phyloP scores from a whole-genome alignment of 805 yeast species.

The Candida ascalaphidarum region DNA sequence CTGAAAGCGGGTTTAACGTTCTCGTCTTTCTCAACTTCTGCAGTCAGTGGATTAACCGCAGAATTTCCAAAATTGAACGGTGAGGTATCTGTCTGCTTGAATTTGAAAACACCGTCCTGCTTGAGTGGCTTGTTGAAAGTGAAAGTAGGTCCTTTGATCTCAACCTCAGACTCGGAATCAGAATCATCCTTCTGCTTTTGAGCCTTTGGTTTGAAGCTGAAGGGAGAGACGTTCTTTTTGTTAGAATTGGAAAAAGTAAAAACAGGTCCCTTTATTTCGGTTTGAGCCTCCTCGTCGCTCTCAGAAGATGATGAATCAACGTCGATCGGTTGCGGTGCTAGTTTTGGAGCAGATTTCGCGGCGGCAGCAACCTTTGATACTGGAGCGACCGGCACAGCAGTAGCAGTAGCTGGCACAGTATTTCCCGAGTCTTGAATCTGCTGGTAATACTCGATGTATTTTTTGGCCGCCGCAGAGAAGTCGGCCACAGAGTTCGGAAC shows the following conservation, averaged over 20 bases:
- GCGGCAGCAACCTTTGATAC: no score
- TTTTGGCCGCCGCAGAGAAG: constrained; percentile 45
- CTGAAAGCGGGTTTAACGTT: no score
- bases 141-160: constrained; percentile 69
- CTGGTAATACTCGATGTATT: constrained; percentile 47
- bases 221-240: constrained; percentile 25
- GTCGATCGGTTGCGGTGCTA: no score
- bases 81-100: neutral
- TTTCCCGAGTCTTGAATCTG: constrained; percentile 13
- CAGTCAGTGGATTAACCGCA: no score
- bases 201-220: constrained; percentile 27
- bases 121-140: constrained; percentile 29
- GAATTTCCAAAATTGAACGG: no score
- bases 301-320: constrained; percentile 14
- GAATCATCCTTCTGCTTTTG: constrained; percentile 29
- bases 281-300: constrained; percentile 17
- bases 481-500: constrained; percentile 42
- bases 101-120: constrained; percentile 25
- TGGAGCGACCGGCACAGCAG: neutral
- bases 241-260: constrained; percentile 21
- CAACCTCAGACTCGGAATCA: constrained; percentile 54
- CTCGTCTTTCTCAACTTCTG: no score
- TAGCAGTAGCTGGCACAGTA: constrained; percentile 1
- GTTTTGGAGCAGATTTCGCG: no score
- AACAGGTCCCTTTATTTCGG: constrained; percentile 27